Base-by-base conservation (phyloP, 2,329 filamentous ascomycete species). In the Paecilomyces sp. region DNA sequence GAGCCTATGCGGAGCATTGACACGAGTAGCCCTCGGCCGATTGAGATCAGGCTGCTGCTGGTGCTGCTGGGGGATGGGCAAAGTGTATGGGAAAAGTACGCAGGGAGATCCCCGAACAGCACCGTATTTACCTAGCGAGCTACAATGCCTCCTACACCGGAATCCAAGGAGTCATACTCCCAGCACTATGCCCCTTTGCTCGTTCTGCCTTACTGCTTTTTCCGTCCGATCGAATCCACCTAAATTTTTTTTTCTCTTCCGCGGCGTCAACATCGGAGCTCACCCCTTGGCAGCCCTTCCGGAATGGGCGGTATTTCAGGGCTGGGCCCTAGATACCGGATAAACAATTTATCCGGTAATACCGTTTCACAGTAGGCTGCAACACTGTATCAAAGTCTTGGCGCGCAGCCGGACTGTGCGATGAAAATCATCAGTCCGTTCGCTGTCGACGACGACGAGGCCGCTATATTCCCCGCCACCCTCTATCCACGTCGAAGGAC, bases 351-450 rank as follows among this genome's bases (percentile, higher is more conserved):
- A 4, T 47, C 58, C 58, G 58, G 33, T 60, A 62, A 52, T 31
- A 56, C 28, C 22, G 12, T 52, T 24, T 62, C 64, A 62, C 64
- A 60, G 9, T 53, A 61, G 63, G 22, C 52, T 15, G 51, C 8
- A 25, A 55, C 30, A 13, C 51, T 28, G 51, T 30, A 13, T 30
- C 61, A 61, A 64, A 63, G 67, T 66, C 72, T 74, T 74, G 71
- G 72, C 71, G 61, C 60, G 65, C 65, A 66, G 63, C 65, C 65
- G 65, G 67, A 73, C 69, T 75, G 73, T 75, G 73, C 72, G 73
- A 74, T 74, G 68, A 73, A 75, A 75, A 74, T 75, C 72, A 73
- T 63, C 64, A 66, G 67, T 65, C 58, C 66, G 67, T 65, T 67
- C 59, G 63, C 65, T 67, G 64, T 67, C 67, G 68, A 68, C 67